These are phyloP conservation scores for Erysimum pusillum DNA, from an alignment of 441 rosid species.

Conservation along the genomic window DNA sequence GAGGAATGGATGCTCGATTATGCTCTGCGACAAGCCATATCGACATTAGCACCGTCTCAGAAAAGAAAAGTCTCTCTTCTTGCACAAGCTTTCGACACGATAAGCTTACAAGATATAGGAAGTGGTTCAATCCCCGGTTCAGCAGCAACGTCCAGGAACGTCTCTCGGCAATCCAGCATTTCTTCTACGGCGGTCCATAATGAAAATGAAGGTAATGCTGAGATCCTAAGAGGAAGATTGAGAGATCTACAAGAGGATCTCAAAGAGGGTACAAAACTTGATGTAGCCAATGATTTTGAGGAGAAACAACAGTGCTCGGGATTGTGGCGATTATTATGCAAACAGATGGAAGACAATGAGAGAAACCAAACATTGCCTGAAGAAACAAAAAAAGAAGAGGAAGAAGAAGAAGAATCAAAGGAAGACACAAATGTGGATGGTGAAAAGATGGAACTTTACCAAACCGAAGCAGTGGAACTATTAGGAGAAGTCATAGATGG, in stretches of 20 bases:
- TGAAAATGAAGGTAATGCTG: slow-evolving; percentile 43
- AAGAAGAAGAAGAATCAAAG: slow-evolving; percentile 39
- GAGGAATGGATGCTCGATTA: slow-evolving; percentile 98
- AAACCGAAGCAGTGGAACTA: slow-evolving; percentile 78
- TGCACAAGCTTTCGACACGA: slow-evolving; percentile 90
- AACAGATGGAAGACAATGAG: slow-evolving; percentile 72
- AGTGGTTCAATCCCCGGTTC: slow-evolving; percentile 46
- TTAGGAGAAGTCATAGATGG: slow-evolving; percentile 94
- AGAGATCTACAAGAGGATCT: slow-evolving; percentile 46
- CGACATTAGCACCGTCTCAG: slow-evolving; percentile 81
- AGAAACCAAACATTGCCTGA: slow-evolving; percentile 49
- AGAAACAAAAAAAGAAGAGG: slow-evolving; percentile 44
- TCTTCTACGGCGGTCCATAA: slow-evolving; percentile 24
- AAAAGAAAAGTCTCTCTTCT: slow-evolving; percentile 82
- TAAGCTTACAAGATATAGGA: slow-evolving; percentile 53
- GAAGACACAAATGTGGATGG: slow-evolving; percentile 40
- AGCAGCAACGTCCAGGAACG: slow-evolving; percentile 40
- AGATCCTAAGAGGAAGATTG: slow-evolving; percentile 34
- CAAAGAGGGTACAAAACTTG: slow-evolving; percentile 42
- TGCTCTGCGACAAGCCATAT: slow-evolving; percentile 78
- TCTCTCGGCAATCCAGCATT: slow-evolving; percentile 47
- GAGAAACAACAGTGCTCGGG: slow-evolving; percentile 66
- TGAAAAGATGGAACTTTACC: slow-evolving; percentile 51
- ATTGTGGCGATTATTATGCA: slow-evolving; percentile 81
- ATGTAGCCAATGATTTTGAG: slow-evolving; percentile 48